phyloP scores from a whole-genome alignment of 2,329 filamentous ascomycete species.

The Fusarium sp. region DNA sequence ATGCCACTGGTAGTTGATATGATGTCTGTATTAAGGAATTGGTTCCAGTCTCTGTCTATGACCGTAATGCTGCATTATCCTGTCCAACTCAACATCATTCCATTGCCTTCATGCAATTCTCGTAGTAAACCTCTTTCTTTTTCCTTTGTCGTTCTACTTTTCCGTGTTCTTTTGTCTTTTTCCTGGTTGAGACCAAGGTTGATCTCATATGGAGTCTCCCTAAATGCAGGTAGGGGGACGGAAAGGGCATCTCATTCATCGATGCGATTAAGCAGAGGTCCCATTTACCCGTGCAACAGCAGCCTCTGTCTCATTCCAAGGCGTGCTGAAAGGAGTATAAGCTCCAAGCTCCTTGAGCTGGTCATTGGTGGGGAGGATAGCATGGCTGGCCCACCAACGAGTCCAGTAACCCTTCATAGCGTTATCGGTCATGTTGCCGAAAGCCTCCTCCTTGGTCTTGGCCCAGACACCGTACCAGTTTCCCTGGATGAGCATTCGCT shows the following conservation, averaged over 20 bases:
- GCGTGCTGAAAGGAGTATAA: not conserved
- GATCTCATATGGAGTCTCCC: not conserved
- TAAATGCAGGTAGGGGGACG: not conserved
- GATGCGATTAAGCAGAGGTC: not conserved
- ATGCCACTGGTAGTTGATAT: not conserved
- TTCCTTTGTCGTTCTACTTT: no score
- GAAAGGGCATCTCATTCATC: not conserved
- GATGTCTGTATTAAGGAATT: not conserved
- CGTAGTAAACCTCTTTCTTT: not conserved
- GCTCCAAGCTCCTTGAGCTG: not conserved
- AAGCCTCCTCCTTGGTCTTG: not conserved
- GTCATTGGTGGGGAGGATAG: not conserved
- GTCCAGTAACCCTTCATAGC: not conserved
- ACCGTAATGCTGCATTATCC: not conserved
- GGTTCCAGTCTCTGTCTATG: not conserved
- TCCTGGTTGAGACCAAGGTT: not conserved
- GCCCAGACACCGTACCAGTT: conserved; percentile 5
- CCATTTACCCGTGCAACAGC: not conserved
- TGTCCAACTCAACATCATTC: not conserved
- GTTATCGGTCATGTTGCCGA: not conserved
- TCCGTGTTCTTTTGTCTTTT: no score
- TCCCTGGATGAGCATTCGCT: not conserved
- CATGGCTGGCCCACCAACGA: not conserved
- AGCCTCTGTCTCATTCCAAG: not conserved
- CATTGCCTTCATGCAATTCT: not conserved